Base-by-base conservation (phyloP, 192 early-diverging fungal species). In the Dispira simplex region DNA sequence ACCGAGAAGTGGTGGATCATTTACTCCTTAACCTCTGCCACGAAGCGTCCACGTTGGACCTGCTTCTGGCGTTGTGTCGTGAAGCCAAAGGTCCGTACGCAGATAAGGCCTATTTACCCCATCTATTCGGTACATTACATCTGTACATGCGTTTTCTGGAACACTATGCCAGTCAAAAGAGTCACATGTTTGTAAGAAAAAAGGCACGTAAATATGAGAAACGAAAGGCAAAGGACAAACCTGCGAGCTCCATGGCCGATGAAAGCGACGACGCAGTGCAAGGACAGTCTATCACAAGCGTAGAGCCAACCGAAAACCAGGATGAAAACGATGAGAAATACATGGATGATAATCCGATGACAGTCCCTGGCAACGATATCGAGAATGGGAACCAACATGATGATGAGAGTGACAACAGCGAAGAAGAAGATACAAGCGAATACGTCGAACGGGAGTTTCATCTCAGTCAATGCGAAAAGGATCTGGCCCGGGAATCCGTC, bases 381-480 rank as follows among this genome's bases (percentile, higher is more conserved):
- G 14, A n/a, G 9, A 12, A 25, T 18, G 59, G 28, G 8, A n/a
- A 39, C 8, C 9, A 44, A 20, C 4, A 26, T 18, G 56, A 58
- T 11, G 26, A n/a, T 18, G 56, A n/a, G 18, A 39, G 14, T 11
- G n/a, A n/a, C 25, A 39, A 1, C 9, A 39, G 16, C 6, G 26
- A 62, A 0, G 44, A 11, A 11, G 12, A 20, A 20, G 44, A 16
- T 16, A 39, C 12, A 3, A 3, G 16, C 8, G 3, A 20, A 18
- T 62, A 44, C 59, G 59, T 62, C 20, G 59, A 62, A 20, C 59
- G 59, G 3, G 59, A 62, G 43, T 45, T 62, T 45, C n/a, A 62
- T 16, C 32, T 62, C 26, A 10, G n/a, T 11, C n/a, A 20, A 0
- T 62, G 59, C 32, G 59, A 62, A 25, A 32, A 25, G 21, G 59